phyloP scores from a whole-genome alignment of 805 yeast genomes.

The Hanseniaspora nectarophila region DNA sequence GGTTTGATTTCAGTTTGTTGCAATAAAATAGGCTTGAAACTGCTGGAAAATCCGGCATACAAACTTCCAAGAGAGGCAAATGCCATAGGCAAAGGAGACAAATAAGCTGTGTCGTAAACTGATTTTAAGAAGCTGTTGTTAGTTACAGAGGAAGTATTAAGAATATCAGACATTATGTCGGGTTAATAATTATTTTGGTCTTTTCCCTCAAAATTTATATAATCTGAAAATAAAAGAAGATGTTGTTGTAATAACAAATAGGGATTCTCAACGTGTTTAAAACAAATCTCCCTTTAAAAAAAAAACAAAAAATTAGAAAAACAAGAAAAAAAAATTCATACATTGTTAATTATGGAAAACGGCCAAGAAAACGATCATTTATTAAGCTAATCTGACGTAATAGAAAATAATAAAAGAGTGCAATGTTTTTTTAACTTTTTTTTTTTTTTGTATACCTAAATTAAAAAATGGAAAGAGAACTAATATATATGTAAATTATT shows the following conservation, averaged over 20 bases:
- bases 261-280: neutral
- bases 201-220: neutral
- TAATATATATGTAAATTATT: conserved; percentile 8
- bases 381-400: neutral
- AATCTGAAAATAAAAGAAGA: too few species aligned
- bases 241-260: neutral
- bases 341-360: too few species aligned
- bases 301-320: neutral
- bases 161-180: neutral
- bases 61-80: conserved; percentile 4
- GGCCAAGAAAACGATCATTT: too few species aligned
- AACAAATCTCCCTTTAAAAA: neutral
- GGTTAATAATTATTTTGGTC: neutral
- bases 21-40: conserved; percentile 1
- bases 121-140: neutral
- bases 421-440: neutral
- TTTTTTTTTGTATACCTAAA: conserved; percentile 14
- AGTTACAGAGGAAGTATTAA: neutral
- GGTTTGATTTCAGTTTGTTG: conserved; percentile 11
- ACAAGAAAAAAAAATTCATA: too few species aligned
- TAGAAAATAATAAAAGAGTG: neutral
- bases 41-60: conserved; percentile 4
- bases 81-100: conserved; percentile 8
- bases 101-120: conserved; percentile 1
- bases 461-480: conserved; percentile 12